phyloP scores from a whole-genome alignment of 1,284 basidiomycete species.

The Pisolithus thermaeus region DNA sequence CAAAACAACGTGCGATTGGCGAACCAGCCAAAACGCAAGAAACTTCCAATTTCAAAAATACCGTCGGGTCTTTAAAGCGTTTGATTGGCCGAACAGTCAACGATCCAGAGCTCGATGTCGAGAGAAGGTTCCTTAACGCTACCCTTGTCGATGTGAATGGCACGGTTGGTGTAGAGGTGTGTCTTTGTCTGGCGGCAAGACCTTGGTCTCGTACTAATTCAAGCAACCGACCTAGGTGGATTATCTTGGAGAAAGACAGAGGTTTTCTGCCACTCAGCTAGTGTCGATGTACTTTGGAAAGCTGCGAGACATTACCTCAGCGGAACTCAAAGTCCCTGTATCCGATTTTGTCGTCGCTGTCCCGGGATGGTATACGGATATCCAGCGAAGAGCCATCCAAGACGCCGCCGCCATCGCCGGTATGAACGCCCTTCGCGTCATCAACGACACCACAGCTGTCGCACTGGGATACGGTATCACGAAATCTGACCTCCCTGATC shows the following conservation, averaged over 20 bases:
- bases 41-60: slow-evolving; percentile 97
- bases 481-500: slow-evolving; percentile 85
- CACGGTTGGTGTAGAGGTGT: slow-evolving; percentile 77
- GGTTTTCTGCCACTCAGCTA: slow-evolving; percentile 83
- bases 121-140: slow-evolving; percentile 88
- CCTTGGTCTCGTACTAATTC: slow-evolving; percentile 11
- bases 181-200: slow-evolving; percentile 14
- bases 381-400: slow-evolving; percentile 81
- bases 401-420: slow-evolving; percentile 86
- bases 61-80: slow-evolving; percentile 85
- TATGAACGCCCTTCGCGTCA: slow-evolving; percentile 84
- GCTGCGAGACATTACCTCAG: slow-evolving; percentile 77
- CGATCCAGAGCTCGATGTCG: slow-evolving; percentile 77
- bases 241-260: slow-evolving; percentile 75
- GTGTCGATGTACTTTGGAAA: slow-evolving; percentile 84
- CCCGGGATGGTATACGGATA: slow-evolving; percentile 92
- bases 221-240: slow-evolving; percentile 53
- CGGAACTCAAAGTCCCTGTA: slow-evolving; percentile 79
- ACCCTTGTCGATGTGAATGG: slow-evolving; percentile 78
- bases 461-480: slow-evolving; percentile 96
- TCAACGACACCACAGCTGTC: slow-evolving; percentile 91
- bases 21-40: slow-evolving; percentile 94
- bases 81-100: slow-evolving; percentile 73
- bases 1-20: slow-evolving; percentile 83
- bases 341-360: slow-evolving; percentile 91